Conservation (phyloP, 495 filamentous ascomycete genomes). For the Neurospora sp. region DNA sequence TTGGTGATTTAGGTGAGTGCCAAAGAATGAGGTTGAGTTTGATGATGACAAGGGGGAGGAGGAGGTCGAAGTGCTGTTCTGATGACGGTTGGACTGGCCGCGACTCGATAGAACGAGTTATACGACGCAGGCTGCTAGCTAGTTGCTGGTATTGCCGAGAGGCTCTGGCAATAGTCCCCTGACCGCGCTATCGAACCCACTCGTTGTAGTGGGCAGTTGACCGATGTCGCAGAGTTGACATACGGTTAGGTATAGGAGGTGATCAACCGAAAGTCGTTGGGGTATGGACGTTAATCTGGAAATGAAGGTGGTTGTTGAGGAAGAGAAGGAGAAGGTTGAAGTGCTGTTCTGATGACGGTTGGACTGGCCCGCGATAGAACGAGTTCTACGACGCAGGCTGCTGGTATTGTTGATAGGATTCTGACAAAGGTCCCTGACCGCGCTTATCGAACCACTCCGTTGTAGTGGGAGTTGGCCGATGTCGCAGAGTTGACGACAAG, state of each 20-base stretch:
- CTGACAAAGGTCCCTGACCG: neutral
- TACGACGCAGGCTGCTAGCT: conserved; percentile 26
- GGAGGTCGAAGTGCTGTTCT: neutral
- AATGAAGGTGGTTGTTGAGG: no score
- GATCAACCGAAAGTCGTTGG: no score
- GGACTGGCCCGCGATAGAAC: conserved; percentile 37
- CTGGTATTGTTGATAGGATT: conserved; percentile 1
- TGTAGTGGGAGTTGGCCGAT: conserved; percentile 32
- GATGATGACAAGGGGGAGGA: neutral
- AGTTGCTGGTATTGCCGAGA: conserved; percentile 20
- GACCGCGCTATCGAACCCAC: neutral
- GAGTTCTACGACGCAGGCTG: conserved; percentile 33
- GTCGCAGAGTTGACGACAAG: conserved; percentile 25
- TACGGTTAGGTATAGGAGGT: neutral
- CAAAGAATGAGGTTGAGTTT: neutral
- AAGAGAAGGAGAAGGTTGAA: neutral
- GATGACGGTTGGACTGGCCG: conserved; percentile 16
- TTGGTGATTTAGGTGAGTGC: neutral
- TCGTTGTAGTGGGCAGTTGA: neutral
- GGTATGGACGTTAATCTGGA: no score
- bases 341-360: conserved; percentile 4
- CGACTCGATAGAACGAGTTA: conserved; percentile 37
- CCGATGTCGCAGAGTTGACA: neutral
- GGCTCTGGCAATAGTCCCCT: conserved; percentile 22
- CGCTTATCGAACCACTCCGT: conserved; percentile 33